These are phyloP conservation scores for Carex scoparia DNA, from an alignment of 176 grass and related monocot genomes.

Conservation along the genomic window DNA sequence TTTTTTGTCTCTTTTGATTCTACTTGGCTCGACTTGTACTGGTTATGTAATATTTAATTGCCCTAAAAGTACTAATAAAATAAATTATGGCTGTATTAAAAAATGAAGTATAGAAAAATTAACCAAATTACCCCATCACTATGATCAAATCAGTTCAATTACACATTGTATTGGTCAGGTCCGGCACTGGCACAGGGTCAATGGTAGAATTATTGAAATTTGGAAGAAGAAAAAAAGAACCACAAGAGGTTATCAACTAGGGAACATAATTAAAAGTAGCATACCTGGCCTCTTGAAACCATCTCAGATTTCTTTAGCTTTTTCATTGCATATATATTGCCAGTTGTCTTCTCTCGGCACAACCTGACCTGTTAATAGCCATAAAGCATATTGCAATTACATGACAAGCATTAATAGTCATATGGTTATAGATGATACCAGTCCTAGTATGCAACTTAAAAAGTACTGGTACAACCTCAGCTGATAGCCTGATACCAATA, in stretches of 20 bases:
- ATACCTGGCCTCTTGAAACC: constrained; percentile 95
- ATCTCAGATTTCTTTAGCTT: constrained; percentile 99
- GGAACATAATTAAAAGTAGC: constrained; percentile 27
- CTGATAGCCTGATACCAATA: not conserved
- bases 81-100: not conserved
- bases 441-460: constrained; percentile 6
- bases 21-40: not conserved
- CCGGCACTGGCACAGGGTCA: not conserved
- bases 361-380: constrained; percentile 66
- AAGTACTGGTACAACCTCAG: constrained; percentile 19
- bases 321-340: constrained; percentile 99
- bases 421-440: not conserved
- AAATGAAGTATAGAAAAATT: not conserved
- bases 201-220: not conserved
- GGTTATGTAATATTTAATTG: not conserved
- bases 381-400: constrained; percentile 25
- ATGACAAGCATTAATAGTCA: constrained; percentile 7
- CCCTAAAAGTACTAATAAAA: not conserved
- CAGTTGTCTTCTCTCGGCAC: constrained; percentile 77
- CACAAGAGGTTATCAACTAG: constrained; percentile 17
- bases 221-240: not conserved
- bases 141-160: not conserved
- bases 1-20: not conserved
- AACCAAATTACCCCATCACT: not conserved
- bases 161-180: not conserved